Evolutionary conservation across 805 yeast species (phyloP).

Genomic region (Pichia californica): DNA sequence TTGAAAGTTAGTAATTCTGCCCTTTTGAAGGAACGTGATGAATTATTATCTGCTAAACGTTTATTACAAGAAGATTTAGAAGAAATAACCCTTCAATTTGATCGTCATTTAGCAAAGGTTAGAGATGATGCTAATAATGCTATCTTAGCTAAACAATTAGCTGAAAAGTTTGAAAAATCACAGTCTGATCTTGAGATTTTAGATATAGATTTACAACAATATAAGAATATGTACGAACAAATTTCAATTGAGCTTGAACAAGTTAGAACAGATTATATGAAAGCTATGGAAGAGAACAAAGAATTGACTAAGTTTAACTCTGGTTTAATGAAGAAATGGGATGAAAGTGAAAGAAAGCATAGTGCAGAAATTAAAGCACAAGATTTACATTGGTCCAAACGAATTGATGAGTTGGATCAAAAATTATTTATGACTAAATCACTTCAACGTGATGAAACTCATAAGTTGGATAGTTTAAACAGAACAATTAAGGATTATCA

Average conservation of each 20-base stretch:
- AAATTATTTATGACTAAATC: constrained; percentile 43
- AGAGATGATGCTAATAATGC: constrained; percentile 28
- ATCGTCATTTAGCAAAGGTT: constrained; percentile 30
- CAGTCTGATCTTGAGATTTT: constrained; percentile 26
- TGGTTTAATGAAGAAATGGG: constrained; percentile 41
- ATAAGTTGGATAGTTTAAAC: constrained; percentile 42
- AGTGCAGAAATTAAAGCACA: constrained; percentile 46
- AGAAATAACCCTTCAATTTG: constrained; percentile 35
- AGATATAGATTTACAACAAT: constrained; percentile 25
- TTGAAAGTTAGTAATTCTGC: constrained; percentile 56
- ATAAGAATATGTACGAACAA: constrained; percentile 18
- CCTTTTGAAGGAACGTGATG: constrained; percentile 56
- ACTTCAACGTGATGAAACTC: constrained; percentile 45
- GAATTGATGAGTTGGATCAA: constrained; percentile 46
- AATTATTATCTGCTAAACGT: constrained; percentile 44
- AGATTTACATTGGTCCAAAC: constrained; percentile 50
- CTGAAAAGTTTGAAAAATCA: constrained; percentile 32
- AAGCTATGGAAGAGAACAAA: constrained; percentile 61
- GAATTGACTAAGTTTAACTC: constrained; percentile 50
- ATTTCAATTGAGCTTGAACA: constrained; percentile 22
- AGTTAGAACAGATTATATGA: constrained; percentile 47
- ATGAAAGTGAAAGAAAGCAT: constrained; percentile 41
- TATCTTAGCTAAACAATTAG: constrained; percentile 24
- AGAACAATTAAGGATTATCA: constrained; percentile 49
- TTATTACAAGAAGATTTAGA: constrained; percentile 39